phyloP scores from a whole-genome alignment of 768 basidiomycete species.

The Lactarius akahatsu region DNA sequence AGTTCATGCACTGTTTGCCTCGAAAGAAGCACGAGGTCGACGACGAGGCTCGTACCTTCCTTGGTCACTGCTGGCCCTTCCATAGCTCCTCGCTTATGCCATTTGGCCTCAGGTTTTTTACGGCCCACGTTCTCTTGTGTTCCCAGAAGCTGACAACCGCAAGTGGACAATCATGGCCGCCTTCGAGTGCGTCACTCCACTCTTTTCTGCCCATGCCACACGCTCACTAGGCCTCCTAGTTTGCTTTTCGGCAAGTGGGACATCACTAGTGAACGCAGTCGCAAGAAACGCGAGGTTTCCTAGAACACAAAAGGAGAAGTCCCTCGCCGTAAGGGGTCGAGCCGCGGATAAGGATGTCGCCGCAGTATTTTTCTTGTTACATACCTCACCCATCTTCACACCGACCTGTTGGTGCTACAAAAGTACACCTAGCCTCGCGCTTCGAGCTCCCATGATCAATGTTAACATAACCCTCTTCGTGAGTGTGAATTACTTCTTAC shows the following conservation, averaged over 20 bases:
- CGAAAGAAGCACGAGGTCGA: slow-evolving; percentile 92
- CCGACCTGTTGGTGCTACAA: neutral
- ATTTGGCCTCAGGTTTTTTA: slow-evolving; percentile 74
- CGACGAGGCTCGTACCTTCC: slow-evolving; percentile 63
- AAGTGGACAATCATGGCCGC: slow-evolving; percentile 95
- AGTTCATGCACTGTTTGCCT: slow-evolving; percentile 95
- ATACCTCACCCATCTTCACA: neutral
- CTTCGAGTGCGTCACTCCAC: slow-evolving; percentile 63
- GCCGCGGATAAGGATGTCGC: neutral
- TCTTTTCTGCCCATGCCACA: slow-evolving; percentile 21
- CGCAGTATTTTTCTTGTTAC: neutral
- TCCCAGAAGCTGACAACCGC: slow-evolving; percentile 93
- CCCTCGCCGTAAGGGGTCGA: neutral
- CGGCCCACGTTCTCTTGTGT: slow-evolving; percentile 86
- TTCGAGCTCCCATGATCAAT: neutral
- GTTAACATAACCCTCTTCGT: neutral
- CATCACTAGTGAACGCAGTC: neutral
- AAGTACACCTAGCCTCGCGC: neutral
- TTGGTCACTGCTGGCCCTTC: neutral
- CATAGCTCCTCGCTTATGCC: slow-evolving; percentile 10
- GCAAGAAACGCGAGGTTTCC: slow-evolving; percentile 11
- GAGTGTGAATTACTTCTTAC: neutral
- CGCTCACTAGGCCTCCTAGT: slow-evolving; percentile 35
- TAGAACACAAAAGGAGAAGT: neutral
- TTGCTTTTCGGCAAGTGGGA: slow-evolving; percentile 39